Base-by-base conservation (phyloP, 169 alveolate species). In the Plasmodium vivax region DNA sequence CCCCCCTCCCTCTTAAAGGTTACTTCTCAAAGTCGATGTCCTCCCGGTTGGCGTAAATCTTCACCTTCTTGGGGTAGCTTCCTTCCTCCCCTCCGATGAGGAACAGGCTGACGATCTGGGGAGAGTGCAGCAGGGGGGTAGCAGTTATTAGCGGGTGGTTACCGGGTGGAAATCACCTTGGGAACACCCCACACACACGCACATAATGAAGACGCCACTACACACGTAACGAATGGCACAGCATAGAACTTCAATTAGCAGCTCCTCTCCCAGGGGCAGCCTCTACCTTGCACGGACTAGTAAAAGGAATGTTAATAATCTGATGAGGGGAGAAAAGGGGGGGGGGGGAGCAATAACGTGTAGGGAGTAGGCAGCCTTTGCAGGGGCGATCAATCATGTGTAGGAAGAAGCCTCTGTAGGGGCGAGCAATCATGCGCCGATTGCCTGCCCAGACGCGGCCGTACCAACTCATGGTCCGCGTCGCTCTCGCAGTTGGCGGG, bases 51-150 rank as follows among this genome's bases (percentile, higher is more conserved):
- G 96, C 92, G 80, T 83, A 97, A 38, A 97, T 58, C 83, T 96
- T 97, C 75, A 96, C 91, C 27, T 81, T 82, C 43, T 83, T 85
- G 7, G 98, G 98, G n/a, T 96, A 95, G 9, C 74, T 93, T 7
- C 97, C 97, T 23, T 93, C 80, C 12, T 95, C 98, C 9, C 98
- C 98, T 12, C 98, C 98, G 36, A 97, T 97, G 68, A 97, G 93
- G 45, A 82, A 91, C 10, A 97, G 72, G 54, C 97, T 94, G 45
- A 92, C 41, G 32, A 95, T 87, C 97, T 95, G 32, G 85, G 47
- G 45, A 56, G 19, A 7, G 84, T 73, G 84, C 32, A 93, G 43
- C 7, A 3, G 54, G 51, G 5, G 62, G 71, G 3, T n/a, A 36
- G 27, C 9, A 8, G 45, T 38, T 38, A 5, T 38, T 2, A 0